These are phyloP conservation scores for Exophiala bonariae DNA, from an alignment of 2,329 filamentous ascomycete species.

Conservation along the genomic window DNA sequence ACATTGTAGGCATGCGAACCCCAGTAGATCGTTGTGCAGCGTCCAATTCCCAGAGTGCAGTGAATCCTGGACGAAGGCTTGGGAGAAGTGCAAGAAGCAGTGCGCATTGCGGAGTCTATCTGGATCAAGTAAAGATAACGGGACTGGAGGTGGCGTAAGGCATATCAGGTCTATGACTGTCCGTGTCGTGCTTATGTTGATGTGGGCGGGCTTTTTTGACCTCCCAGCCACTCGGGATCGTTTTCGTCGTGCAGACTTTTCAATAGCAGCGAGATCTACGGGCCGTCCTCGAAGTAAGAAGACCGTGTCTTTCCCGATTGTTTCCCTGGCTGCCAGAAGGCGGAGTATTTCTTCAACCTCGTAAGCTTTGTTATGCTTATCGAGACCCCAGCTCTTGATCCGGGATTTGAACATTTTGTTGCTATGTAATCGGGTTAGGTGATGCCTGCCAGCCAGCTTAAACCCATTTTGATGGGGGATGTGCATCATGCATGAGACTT, in stretches of 20 bases:
- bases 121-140: not conserved
- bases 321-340: not conserved
- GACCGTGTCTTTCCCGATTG: constrained; percentile 3
- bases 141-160: not conserved
- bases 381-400: constrained; percentile 16
- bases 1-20: constrained; percentile 1
- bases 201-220: not conserved
- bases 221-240: no score
- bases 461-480: not conserved
- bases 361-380: constrained; percentile 8
- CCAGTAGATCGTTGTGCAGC: not conserved
- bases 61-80: constrained; percentile 3
- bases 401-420: constrained; percentile 13
- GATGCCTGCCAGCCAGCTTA: not conserved
- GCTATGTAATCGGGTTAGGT: no score
- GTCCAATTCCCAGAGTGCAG: constrained; percentile 4
- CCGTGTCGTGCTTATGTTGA: not conserved
- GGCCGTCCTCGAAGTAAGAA: not conserved
- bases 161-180: not conserved
- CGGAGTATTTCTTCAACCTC: constrained; percentile 5
- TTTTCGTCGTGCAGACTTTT: not conserved
- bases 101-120: not conserved
- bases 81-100: constrained; percentile 2
- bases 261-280: not conserved
- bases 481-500: no score